These are phyloP conservation scores for Tephrocybe sp. DNA, from an alignment of 768 basidiomycete species.

Conservation along the genomic window DNA sequence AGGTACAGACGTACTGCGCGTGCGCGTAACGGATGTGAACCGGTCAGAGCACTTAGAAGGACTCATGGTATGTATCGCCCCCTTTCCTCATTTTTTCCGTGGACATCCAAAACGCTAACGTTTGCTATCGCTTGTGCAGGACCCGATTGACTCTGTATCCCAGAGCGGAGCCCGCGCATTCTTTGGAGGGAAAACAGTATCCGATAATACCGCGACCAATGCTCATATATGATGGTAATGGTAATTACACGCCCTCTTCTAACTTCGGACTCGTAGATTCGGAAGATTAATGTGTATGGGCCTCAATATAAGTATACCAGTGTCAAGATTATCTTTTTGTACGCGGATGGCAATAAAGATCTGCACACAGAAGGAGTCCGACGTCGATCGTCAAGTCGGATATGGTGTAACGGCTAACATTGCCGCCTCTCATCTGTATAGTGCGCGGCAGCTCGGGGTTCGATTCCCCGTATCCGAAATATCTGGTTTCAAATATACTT, in stretches of 20 bases:
- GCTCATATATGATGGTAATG: not conserved
- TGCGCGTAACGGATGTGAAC: constrained; percentile 35
- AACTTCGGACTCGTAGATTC: too few species aligned
- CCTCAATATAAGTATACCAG: too few species aligned
- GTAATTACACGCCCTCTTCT: not conserved
- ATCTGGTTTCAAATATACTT: too few species aligned
- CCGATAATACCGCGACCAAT: not conserved
- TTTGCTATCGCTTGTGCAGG: not conserved
- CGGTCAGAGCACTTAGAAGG: constrained; percentile 28
- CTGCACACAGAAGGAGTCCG: too few species aligned
- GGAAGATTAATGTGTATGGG: too few species aligned
- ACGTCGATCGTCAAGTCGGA: constrained; percentile 4
- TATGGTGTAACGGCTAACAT: constrained; percentile 69
- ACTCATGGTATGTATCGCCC: constrained; percentile 19
- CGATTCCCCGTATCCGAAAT: constrained; percentile 49
- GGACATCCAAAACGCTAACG: too few species aligned
- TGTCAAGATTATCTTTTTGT: too few species aligned
- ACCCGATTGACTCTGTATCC: not conserved
- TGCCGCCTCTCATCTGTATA: constrained; percentile 49
- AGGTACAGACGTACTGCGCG: constrained; percentile 28
- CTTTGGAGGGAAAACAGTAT: constrained; percentile 6
- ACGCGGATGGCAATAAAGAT: too few species aligned
- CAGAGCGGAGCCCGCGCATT: constrained; percentile 9
- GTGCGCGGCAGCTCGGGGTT: constrained; percentile 51
- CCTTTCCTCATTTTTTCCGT: not conserved